Evolutionary conservation across 768 basidiomycete species (phyloP), one percentile per base, ranked within the genome.

Genomic region (Xanthoconium purpureum): DNA sequence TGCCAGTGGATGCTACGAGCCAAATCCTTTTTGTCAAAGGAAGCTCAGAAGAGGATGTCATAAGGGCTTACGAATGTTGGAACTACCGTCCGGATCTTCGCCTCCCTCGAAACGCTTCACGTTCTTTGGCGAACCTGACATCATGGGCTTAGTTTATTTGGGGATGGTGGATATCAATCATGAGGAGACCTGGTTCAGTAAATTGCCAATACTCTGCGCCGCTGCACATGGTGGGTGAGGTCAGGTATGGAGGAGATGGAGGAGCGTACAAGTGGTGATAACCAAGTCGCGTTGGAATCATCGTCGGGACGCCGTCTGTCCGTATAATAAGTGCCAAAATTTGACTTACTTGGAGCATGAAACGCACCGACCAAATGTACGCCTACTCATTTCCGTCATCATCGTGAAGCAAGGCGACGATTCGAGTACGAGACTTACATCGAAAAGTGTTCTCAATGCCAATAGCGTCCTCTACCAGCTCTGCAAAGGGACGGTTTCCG

Each of bases 291-390:
- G 73, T 69, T 32, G 77, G 77, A 43, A 83, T 67, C 59, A 83
- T 75, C 6, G 79, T 81, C 5, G 82, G 80, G 10, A 82, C 78
- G 9, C 81, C 80, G 55, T 82, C 81, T 79, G 44, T 24, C n/a
- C n/a, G 24, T 24, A 4, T 24, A 24, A 24, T 6, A 15, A 20
- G 44, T 29, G 24, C 50, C 24, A 2, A 4, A 2, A 24, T 24
- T 24, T 24, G 4, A 24, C 24, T 24, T 24, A 24, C 4, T 24
- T 24, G 24, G 24, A 24, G 4, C 24, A 18, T 9, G 14, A 8
- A 37, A 47, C 63, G 30, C 50, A 77, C 80, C 80, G 47, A 71
- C 73, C 24, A 73, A 74, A 58, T 82, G 81, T 17, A 80, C 76
- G 30, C 71, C 76, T 78, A 50, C 8, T 35, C 50, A 54, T 57